Conservation (phyloP, 306 rosid genomes). For the Quercus aquifolioides region DNA sequence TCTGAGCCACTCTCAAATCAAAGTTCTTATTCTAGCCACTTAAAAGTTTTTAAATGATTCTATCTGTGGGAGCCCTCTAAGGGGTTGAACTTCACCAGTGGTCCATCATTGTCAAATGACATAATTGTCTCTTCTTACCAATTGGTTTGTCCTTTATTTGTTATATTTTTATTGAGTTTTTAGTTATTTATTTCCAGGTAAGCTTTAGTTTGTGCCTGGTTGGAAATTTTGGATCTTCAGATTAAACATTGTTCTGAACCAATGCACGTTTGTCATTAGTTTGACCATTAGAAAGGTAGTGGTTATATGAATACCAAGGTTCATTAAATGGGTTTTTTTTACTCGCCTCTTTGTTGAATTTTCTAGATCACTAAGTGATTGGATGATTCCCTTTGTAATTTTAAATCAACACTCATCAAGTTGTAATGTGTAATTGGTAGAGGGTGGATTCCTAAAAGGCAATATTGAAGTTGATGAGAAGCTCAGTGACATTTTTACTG, state of each 20-base stretch:
- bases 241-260: not conserved
- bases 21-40: not conserved
- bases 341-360: not conserved
- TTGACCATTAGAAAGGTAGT: not conserved
- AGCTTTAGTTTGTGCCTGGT: not conserved
- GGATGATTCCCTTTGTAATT: not conserved
- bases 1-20: not conserved
- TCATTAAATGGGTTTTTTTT: not conserved
- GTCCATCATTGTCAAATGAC: not conserved
- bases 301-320: not conserved
- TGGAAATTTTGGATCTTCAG: not conserved
- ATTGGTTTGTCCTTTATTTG: not conserved
- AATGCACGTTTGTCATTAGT: not conserved
- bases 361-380: not conserved
- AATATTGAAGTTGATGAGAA: slow-evolving; percentile 38
- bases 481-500: slow-evolving; percentile 40
- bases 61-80: not conserved
- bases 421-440: slow-evolving; percentile 50
- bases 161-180: too few species aligned
- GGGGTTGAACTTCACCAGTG: not conserved
- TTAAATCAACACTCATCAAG: slow-evolving; percentile 23
- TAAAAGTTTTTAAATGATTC: not conserved
- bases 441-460: slow-evolving; percentile 42
- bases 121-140: not conserved
- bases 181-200: not conserved